Evolutionary conservation across 106 monocot species (phyloP), one percentile per base, ranked within the genome.

Genomic region (Dendrobium chrysotoxum): DNA sequence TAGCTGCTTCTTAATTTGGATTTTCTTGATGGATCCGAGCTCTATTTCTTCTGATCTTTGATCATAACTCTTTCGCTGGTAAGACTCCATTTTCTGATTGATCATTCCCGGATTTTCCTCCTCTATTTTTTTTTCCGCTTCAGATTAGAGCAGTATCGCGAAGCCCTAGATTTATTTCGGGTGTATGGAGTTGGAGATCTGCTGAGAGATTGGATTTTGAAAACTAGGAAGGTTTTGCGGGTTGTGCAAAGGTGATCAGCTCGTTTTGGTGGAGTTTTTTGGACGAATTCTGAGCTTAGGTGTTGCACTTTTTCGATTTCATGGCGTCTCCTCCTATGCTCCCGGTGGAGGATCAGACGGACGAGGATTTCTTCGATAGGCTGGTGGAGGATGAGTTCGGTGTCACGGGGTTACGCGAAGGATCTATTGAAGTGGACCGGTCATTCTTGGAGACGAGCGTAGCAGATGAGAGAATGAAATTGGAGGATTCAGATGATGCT

Each of bases 361-460:
- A 93, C 40, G 92, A 93, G 88, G 90, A 93, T 86, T 93, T 90
- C 85, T 93, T 93, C 68, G 86, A 93, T 58, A 93, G 88, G 77
- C 88, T 93, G 73, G 88, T 88, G 3, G 85, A 86, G 35, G 89
- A 91, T 40, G 92, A 89, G 31, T 70, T 72, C 44, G 53, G 35
- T 46, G 72, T 23, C 4, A 74, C 74, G 40, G 41, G 20, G 17
- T 74, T 28, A 18, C 39, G 15, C 8, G 41, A 74, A 40, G 74
- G 41, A 74, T 74, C 74, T 74, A 21, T 0, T 13, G 21, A 42
- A 41, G 7, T 40, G 74, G n/a, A 42, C 41, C n/a, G 21, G 41
- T 20, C 74, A 15, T 42, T 74, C 10, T n/a, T 42, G 16, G 28
- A 5, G 39, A 74, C 18, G 74, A 41, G 20, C 18, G 42, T 53